These are phyloP conservation scores for Plasmodium sp. DNA, from an alignment of 169 alveolate genomes.

Conservation along the genomic window DNA sequence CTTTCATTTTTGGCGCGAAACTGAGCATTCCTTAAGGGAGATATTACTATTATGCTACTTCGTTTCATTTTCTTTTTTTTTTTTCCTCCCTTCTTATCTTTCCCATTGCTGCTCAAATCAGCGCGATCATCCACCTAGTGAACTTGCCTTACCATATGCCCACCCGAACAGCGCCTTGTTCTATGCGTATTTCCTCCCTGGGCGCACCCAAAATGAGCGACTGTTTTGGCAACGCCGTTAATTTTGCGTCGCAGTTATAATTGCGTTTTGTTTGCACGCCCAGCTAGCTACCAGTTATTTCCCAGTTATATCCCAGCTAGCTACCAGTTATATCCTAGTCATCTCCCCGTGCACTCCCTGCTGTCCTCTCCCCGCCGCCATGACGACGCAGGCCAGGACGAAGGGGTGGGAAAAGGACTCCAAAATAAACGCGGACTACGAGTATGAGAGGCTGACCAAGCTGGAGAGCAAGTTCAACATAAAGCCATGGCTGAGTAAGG, in stretches of 20 bases:
- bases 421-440: constrained; percentile 64
- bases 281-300: background rate
- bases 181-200: background rate
- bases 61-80: background rate
- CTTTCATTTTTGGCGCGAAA: background rate
- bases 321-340: background rate
- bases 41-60: background rate
- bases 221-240: background rate
- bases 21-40: background rate
- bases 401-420: constrained; percentile 73
- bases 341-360: background rate
- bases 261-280: background rate
- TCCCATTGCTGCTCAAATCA: background rate
- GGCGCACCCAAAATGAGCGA: background rate
- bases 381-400: constrained; percentile 64
- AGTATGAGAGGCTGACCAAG: constrained; percentile 33
- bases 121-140: background rate
- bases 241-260: background rate
- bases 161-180: background rate
- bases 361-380: background rate
- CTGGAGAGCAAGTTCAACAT: constrained; percentile 46
- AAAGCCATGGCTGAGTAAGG: constrained; percentile 76
- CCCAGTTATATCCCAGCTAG: too few species aligned
- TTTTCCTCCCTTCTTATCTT: background rate
- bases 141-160: background rate